Base-by-base conservation (phyloP, 2,329 filamentous ascomycete species). In the Aspergillus sp. region DNA sequence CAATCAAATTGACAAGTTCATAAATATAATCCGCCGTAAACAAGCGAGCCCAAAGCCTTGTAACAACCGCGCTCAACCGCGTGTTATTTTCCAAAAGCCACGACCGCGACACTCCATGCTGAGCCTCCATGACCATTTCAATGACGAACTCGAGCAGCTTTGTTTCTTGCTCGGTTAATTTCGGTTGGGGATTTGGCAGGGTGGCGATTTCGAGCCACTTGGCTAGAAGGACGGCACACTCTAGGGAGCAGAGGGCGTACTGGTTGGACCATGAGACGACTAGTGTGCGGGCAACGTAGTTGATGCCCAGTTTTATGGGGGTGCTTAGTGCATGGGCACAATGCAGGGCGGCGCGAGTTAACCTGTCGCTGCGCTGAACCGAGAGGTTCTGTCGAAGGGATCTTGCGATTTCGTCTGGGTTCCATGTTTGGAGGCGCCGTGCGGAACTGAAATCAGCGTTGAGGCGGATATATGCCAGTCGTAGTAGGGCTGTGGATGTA, bases 211-310 rank as follows among this genome's bases (percentile, higher is more conserved):
- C 70, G 1, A 74, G 66, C 71, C 72, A 74, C 46, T 84, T 84
- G 14, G 80, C 80, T 0, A 85, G 68, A 3, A 85, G 68, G 0
- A 85, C 77, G 0, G 81, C 81, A 19, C 82, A 84, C 62, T 85
- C 83, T 0, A 85, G 72, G 1, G 79, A 80, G 4, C 80, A 82
- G 0, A 85, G 72, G 0, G 81, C 81, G 52, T 85, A 82, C n/a
- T 83, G 75, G 2, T 83, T 81, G 4, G 80, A 83, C 82, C 82
- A 85, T 48, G 84, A 80, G 45, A 83, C 82, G 0, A 82, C 80
- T 51, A 84, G 82, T 15, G 80, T 85, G 15, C 80, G 73, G 0
- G 81, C 81, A 0, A 85, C 82, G 14, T 80, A 77, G 52, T 83
- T 80, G 15, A 85, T 79, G 0, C 83, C 83, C 0, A 85, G 65